Base-by-base conservation (phyloP, 352 stramenopile species). In the Pythium aristosporum region DNA sequence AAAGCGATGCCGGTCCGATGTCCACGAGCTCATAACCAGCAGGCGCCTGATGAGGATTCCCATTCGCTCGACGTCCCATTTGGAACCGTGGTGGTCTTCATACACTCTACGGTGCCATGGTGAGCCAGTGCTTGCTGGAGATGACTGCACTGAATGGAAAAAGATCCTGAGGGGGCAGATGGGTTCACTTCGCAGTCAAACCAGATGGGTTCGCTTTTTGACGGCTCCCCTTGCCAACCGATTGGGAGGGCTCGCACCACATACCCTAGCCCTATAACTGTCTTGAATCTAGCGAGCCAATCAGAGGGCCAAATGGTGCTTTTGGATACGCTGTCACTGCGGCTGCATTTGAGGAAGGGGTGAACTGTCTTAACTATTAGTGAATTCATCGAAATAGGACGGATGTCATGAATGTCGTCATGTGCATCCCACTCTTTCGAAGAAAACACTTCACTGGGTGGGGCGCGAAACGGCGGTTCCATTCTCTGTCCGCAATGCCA, bases 391-490 rank as follows among this genome's bases (percentile, higher is more conserved):
- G 25, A 39, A n/a, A 42, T 2, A 9, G 58, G 51, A 36, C 1
- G 44, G 52, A 67, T 50, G 51, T 61, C 61, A 67, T 64, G 9
- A 9, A 5, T 11, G 18, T 25, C 44, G 25, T 36, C 25, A 63
- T 46, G 7, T 1, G n/a, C 10, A 47, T 61, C 52, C 61, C 61
- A 67, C 61, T 62, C 12, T 61, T 49, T 25, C 25, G 11, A 25
- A 63, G 61, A 68, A 68, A 63, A 58, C 53, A 68, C 61, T 68
- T 68, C 43, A 39, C 32, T 36, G 21, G 56, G 16, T 43, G 34
- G 28, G 30, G 41, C 55, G 41, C 13, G 34, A 39, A 39, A 39
- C 34, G 8, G 34, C 34, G 34, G 34, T 39, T 10, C 34, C 39
- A 59, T 23, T 46, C 16, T 18, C 32, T 15, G 51, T n/a, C 10